Evolutionary conservation across 768 basidiomycete species (phyloP).

Genomic region (Termitomyces sp.): DNA sequence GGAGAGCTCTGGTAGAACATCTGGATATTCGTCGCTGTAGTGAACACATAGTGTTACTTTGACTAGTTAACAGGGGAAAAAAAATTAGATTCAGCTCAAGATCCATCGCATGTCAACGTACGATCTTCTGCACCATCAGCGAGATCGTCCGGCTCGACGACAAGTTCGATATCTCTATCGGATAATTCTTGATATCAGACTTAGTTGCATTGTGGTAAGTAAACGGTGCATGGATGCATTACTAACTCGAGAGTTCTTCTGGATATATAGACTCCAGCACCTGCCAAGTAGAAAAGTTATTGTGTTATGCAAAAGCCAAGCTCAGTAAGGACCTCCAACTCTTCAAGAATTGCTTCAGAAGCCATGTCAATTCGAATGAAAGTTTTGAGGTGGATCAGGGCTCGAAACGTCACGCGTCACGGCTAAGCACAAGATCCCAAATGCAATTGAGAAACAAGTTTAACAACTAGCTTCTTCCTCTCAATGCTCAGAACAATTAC

Average conservation of each 20-base stretch:
- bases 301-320: conserved; percentile 1
- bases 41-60: conserved; percentile 64
- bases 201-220: conserved; percentile 16
- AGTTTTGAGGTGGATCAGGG: background rate
- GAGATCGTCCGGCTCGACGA: conserved; percentile 81
- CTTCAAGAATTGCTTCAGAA: conserved; percentile 70
- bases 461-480: background rate
- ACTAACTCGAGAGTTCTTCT: conserved; percentile 87
- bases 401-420: background rate
- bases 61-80: conserved; percentile 41
- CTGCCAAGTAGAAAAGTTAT: conserved; percentile 30
- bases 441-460: background rate
- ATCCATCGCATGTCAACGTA: conserved; percentile 25
- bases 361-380: conserved; percentile 38
- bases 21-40: conserved; percentile 83
- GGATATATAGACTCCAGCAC: conserved; percentile 97
- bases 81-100: conserved; percentile 8
- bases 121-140: conserved; percentile 55
- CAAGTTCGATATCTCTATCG: conserved; percentile 75
- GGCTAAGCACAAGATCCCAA: too few species aligned
- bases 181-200: conserved; percentile 65
- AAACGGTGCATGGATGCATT: conserved; percentile 17
- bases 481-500: conserved; percentile 8
- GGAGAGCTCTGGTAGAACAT: conserved; percentile 68
- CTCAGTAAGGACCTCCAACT: conserved; percentile 68